Conservation (phyloP, 148 eudicot genomes). For the Silene latifolia region DNA sequence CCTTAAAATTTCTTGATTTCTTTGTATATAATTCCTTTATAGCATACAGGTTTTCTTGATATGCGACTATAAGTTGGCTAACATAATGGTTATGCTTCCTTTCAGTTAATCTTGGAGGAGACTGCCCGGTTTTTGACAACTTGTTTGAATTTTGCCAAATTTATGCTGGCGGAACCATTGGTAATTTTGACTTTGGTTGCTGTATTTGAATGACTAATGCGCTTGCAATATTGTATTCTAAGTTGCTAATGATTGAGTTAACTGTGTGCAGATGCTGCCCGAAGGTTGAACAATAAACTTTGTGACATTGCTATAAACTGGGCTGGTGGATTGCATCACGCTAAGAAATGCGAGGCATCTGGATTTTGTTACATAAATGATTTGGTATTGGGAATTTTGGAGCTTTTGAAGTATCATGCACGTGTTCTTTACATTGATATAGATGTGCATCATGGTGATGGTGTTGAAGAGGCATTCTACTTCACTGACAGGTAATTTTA, state of each 20-base stretch:
- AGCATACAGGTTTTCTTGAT: not conserved
- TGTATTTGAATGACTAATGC: slow-evolving; percentile 5
- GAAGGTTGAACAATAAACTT: slow-evolving; percentile 83
- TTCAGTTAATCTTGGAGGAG: slow-evolving; percentile 96
- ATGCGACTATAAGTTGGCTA: not conserved
- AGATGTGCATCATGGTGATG: slow-evolving; percentile 99
- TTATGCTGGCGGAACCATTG: slow-evolving; percentile 99
- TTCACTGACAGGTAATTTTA: slow-evolving; percentile 75
- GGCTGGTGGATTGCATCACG: slow-evolving; percentile 99
- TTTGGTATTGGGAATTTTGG: slow-evolving; percentile 92
- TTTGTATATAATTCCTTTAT: not conserved
- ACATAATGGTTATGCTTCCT: slow-evolving; percentile 16
- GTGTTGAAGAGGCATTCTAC: slow-evolving; percentile 99
- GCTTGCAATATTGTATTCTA: not conserved
- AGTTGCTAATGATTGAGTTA: slow-evolving; percentile 13
- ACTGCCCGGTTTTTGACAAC: slow-evolving; percentile 94
- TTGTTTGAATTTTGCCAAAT: slow-evolving; percentile 97
- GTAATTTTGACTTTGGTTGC: slow-evolving; percentile 36
- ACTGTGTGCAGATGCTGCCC: slow-evolving; percentile 81
- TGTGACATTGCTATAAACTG: slow-evolving; percentile 98
- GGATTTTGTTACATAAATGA: slow-evolving; percentile 99
- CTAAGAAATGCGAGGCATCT: slow-evolving; percentile 96
- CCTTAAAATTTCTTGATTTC: not conserved
- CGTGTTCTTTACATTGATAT: slow-evolving; percentile 97
- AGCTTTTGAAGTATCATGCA: slow-evolving; percentile 95